Conservation (phyloP, 768 basidiomycete genomes). For the Terana coerulea region DNA sequence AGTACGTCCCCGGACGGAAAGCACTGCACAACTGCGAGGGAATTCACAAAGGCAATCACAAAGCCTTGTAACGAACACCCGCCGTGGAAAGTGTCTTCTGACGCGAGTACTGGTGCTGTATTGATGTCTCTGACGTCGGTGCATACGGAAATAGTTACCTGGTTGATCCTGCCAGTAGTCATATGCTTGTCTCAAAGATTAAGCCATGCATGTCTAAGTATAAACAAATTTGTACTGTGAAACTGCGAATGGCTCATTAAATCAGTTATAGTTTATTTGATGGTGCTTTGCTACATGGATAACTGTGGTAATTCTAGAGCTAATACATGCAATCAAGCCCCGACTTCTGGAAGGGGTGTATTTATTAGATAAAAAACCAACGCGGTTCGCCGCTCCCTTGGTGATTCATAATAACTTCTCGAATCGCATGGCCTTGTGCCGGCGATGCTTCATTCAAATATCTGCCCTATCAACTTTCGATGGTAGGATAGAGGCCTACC, state of each 20-base stretch:
- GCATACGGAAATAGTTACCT: slow-evolving; percentile 57
- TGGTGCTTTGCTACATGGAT: slow-evolving; percentile 73
- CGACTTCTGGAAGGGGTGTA: slow-evolving; percentile 70
- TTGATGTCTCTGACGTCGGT: slow-evolving; percentile 5
- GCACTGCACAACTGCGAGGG: slow-evolving; percentile 15
- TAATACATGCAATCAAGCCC: slow-evolving; percentile 71
- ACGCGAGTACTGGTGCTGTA: slow-evolving; percentile 15
- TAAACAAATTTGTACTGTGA: slow-evolving; percentile 70
- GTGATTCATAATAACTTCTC: slow-evolving; percentile 76
- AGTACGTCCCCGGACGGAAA: slow-evolving; percentile 16
- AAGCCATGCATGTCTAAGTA: slow-evolving; percentile 83
- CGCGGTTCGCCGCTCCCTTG: slow-evolving; percentile 57
- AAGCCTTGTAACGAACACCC: slow-evolving; percentile 18
- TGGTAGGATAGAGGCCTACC: slow-evolving; percentile 74
- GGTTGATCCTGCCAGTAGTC: slow-evolving; percentile 84
- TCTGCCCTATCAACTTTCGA: slow-evolving; percentile 76
- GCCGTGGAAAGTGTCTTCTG: slow-evolving; percentile 14
- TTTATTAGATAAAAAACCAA: slow-evolving; percentile 75
- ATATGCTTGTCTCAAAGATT: slow-evolving; percentile 84
- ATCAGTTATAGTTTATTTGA: slow-evolving; percentile 83
- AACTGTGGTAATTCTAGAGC: slow-evolving; percentile 80
- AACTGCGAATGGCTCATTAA: slow-evolving; percentile 83
- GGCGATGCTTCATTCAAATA: slow-evolving; percentile 69
- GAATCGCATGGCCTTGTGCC: slow-evolving; percentile 70
- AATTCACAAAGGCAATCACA: slow-evolving; percentile 15